These are phyloP conservation scores for Elongisporangium prolatum DNA, from an alignment of 352 stramenopile genomes.

Conservation along the genomic window DNA sequence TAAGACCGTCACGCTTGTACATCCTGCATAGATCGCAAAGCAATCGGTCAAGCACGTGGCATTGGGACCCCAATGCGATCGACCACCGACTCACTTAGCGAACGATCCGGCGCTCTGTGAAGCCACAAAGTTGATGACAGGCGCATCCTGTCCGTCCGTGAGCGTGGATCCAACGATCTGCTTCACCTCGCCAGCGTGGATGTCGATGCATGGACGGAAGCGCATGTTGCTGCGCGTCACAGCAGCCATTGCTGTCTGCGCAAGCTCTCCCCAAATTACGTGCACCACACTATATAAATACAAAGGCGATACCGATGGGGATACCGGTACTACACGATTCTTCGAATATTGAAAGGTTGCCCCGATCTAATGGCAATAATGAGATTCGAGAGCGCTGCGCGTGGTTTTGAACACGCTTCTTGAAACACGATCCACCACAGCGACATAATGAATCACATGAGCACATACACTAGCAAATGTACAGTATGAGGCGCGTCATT, in stretches of 20 bases:
- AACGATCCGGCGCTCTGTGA: slow-evolving; percentile 67
- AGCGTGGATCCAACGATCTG: slow-evolving; percentile 98
- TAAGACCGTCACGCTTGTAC: slow-evolving; percentile 90
- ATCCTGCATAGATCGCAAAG: slow-evolving; percentile 44
- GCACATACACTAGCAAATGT: background rate
- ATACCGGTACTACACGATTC: background rate
- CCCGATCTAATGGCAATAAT: background rate
- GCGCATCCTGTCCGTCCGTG: slow-evolving; percentile 68
- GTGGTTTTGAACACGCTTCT: background rate
- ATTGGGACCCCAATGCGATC: background rate
- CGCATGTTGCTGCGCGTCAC: slow-evolving; percentile 59
- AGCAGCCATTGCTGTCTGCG: background rate
- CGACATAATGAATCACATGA: background rate
- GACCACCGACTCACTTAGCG: slow-evolving; percentile 34
- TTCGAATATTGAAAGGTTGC: background rate
- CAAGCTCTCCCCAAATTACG: background rate
- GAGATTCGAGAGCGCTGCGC: background rate
- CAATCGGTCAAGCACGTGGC: background rate
- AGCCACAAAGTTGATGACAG: slow-evolving; percentile 93
- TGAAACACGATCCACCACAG: background rate
- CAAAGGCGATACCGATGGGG: background rate
- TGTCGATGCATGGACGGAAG: slow-evolving; percentile 98
- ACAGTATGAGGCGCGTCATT: background rate
- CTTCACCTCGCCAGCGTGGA: slow-evolving; percentile 97
- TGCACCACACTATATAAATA: background rate